These are phyloP conservation scores for Talaromyces wortmannii DNA, from an alignment of 495 filamentous ascomycete species.

Conservation along the genomic window DNA sequence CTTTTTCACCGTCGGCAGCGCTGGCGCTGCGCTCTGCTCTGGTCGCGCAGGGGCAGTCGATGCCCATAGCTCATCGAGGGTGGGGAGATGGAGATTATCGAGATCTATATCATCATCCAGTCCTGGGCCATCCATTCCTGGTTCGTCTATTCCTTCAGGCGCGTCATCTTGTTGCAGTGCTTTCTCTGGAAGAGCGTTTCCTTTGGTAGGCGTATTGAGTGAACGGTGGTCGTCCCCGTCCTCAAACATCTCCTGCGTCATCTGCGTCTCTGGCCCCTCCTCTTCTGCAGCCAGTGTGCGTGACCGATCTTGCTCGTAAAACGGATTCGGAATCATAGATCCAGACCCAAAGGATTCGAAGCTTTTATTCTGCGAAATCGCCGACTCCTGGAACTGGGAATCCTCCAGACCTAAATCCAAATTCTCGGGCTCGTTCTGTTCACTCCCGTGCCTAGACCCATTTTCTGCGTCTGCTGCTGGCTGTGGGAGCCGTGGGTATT, in stretches of 20 bases:
- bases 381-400: neutral
- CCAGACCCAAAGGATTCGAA: neutral
- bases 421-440: neutral
- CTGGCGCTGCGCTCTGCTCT: neutral
- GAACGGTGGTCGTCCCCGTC: neutral
- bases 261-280: neutral
- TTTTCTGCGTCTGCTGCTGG: neutral
- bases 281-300: neutral
- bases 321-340: slow-evolving; percentile 17
- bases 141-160: neutral
- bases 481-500: neutral
- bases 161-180: too few relatives aligned
- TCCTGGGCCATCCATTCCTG: neutral
- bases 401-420: neutral
- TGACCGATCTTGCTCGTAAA: slow-evolving; percentile 13
- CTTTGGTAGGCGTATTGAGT: neutral
- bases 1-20: neutral
- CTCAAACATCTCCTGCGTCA: neutral
- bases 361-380: neutral
- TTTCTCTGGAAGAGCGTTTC: neutral
- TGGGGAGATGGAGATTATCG: neutral
- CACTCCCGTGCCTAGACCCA: neutral
- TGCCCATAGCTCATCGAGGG: slow-evolving; percentile 1
- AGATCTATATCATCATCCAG: neutral
- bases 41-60: neutral